Evolutionary conservation across 345 rosid genomes (phyloP).

Genomic region (Rhodamnia rubescens): DNA sequence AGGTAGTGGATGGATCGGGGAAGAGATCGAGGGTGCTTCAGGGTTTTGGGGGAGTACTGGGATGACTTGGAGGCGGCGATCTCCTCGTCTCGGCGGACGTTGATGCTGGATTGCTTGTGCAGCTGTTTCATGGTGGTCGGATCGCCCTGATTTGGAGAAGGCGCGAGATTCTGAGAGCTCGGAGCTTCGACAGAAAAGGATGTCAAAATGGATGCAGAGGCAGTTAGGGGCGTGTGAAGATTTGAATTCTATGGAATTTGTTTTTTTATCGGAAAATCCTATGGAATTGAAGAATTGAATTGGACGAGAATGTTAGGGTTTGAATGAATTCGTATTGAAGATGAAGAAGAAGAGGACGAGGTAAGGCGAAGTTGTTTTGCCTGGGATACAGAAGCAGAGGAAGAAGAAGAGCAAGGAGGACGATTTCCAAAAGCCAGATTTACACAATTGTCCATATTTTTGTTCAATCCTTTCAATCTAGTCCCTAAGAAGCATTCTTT

Average conservation of each 20-base stretch:
- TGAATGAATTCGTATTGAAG: background rate
- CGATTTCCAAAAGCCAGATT: background rate
- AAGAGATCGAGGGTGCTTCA: background rate
- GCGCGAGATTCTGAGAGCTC: background rate
- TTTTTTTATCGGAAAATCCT: too few relatives aligned
- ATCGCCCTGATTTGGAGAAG: background rate
- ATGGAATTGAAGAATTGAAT: too few relatives aligned
- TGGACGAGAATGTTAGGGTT: background rate
- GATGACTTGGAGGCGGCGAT: background rate
- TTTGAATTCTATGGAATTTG: background rate
- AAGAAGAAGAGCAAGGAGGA: background rate
- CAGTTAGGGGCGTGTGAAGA: background rate
- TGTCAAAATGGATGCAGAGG: background rate
- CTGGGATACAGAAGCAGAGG: background rate
- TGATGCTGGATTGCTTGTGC: constrained; percentile 1
- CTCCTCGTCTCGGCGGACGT: constrained; percentile 1
- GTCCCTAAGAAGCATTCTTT: background rate
- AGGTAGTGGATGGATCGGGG: constrained; percentile 70
- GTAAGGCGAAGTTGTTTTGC: background rate
- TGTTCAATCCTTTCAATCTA: background rate
- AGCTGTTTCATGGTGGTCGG: background rate
- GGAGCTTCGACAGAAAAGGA: background rate
- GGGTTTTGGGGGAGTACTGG: background rate
- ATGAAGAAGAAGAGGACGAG: background rate
- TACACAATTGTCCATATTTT: background rate